These are phyloP conservation scores for Cucurbita ficifolia DNA, from an alignment of 306 rosid species.

Conservation along the genomic window DNA sequence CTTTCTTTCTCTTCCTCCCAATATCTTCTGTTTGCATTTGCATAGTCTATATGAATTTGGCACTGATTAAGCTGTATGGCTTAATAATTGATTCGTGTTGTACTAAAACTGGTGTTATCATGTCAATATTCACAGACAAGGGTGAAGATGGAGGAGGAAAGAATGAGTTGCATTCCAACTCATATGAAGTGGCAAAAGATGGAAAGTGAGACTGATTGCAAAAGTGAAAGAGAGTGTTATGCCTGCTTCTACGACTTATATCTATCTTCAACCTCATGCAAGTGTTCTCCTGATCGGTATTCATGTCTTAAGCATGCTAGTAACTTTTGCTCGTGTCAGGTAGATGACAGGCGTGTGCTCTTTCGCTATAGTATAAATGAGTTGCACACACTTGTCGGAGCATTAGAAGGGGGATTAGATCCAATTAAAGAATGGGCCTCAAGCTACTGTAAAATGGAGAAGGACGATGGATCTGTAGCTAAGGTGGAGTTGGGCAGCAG, in stretches of 20 bases:
- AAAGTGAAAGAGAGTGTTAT: conserved; percentile 71
- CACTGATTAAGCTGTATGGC: not conserved
- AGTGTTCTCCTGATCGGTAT: conserved; percentile 60
- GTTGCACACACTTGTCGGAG: conserved; percentile 42
- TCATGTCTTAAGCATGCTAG: conserved; percentile 71
- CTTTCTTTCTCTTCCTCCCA: not conserved
- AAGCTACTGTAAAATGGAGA: conserved; percentile 12
- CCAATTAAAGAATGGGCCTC: conserved; percentile 36
- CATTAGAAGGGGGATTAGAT: conserved; percentile 44
- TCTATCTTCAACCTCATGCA: conserved; percentile 59
- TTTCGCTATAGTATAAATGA: conserved; percentile 40
- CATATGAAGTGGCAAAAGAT: conserved; percentile 47
- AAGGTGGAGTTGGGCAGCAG: conserved; percentile 23
- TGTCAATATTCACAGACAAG: conserved; percentile 37
- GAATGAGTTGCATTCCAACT: conserved; percentile 45
- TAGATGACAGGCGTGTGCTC: conserved; percentile 38
- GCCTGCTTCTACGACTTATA: conserved; percentile 82
- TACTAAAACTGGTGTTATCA: not conserved
- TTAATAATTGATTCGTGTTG: not conserved
- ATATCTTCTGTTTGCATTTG: not conserved
- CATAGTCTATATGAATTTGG: not conserved
- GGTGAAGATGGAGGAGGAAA: conserved; percentile 59
- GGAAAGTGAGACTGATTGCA: conserved; percentile 49
- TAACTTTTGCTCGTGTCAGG: conserved; percentile 48
- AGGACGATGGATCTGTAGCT: conserved; percentile 7